Evolutionary conservation across 2,329 filamentous ascomycete species (phyloP), one percentile per base, ranked within the genome.

Genomic region (Aurifilum marmelostoma): DNA sequence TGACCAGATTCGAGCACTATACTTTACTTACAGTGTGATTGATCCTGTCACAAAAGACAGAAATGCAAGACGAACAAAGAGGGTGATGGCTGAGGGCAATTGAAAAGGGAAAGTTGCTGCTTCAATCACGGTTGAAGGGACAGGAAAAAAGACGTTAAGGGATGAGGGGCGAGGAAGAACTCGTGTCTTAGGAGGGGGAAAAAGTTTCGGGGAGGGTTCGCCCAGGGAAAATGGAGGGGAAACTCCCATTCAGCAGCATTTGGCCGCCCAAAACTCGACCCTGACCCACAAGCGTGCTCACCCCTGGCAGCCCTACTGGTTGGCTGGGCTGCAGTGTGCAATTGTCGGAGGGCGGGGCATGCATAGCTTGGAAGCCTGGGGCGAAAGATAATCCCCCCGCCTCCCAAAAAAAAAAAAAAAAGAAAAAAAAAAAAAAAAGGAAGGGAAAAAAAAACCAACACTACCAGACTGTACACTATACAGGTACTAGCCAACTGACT

Each of bases 91-190:
- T 52, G 54, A 14, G 34, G 16, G 27, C 52, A 60, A 67, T 50
- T 50, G 72, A 74, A 68, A 63, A 67, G 69, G 70, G 60, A 68
- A 62, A 54, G 67, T 37, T 29, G 32, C n/a, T 32, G 34, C 63
- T 62, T 43, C 32, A 71, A 68, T 58, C 63, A 72, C 73, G 70
- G 69, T 71, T 66, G 72, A 73, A 75, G 71, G 72, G 74, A 73
- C 70, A 74, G 68, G 69, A 58, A n/a, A 60, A 60, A 37, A 21
- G 32, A n/a, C 11, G 56, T 21, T 27, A 74, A 74, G 73, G 68
- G 72, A 70, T 68, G 67, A 67, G 72, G 67, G 72, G 72, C 73
- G 74, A 73, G 71, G 73, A 68, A 69, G 64, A 63, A 37, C 56
- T 59, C 29, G 56, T 29, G 60, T 50, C 37, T 61, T 27, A 29